Percentiles rank a stretch among this genome's conserved stretches.
phyloP scores from a whole-genome alignment of 2,329 filamentous ascomycete genomes.

The Beauveria scarabaeidicola region DNA sequence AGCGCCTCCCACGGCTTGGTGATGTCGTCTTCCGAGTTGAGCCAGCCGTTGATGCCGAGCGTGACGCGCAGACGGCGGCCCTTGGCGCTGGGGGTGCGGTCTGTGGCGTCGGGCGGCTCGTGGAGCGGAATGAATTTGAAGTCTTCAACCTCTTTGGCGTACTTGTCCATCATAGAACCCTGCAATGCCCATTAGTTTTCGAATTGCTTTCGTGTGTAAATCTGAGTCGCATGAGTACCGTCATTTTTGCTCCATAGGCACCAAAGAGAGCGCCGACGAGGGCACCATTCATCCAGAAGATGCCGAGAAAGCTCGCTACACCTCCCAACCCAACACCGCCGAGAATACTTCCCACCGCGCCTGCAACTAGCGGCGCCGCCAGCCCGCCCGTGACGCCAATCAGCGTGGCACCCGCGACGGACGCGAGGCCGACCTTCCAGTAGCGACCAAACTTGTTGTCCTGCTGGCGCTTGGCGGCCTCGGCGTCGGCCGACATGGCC shows the following conservation, averaged over 20 bases:
- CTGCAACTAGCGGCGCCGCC: constrained; percentile 81
- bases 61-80: constrained; percentile 62
- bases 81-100: constrained; percentile 13
- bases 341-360: constrained; percentile 76
- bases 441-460: constrained; percentile 61
- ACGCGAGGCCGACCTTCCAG: constrained; percentile 87
- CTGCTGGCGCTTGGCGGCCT: constrained; percentile 64
- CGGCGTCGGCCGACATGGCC: constrained; percentile 63
- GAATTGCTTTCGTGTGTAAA: not conserved
- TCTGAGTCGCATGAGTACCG: constrained; percentile 24
- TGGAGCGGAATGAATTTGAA: constrained; percentile 68
- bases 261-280: constrained; percentile 83
- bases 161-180: constrained; percentile 79
- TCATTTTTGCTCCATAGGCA: constrained; percentile 74
- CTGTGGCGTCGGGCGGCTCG: constrained; percentile 6
- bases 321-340: constrained; percentile 78
- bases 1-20: constrained; percentile 72
- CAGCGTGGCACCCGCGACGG: constrained; percentile 77
- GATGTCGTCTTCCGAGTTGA: constrained; percentile 66
- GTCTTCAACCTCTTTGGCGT: constrained; percentile 80
- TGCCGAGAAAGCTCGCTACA: constrained; percentile 76
- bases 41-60: constrained; percentile 82
- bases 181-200: constrained; percentile 13
- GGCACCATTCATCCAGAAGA: constrained; percentile 77
- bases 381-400: constrained; percentile 89